Base-by-base conservation (phyloP, 2,329 filamentous ascomycete genomes). In the Penicillium janthinellum region DNA sequence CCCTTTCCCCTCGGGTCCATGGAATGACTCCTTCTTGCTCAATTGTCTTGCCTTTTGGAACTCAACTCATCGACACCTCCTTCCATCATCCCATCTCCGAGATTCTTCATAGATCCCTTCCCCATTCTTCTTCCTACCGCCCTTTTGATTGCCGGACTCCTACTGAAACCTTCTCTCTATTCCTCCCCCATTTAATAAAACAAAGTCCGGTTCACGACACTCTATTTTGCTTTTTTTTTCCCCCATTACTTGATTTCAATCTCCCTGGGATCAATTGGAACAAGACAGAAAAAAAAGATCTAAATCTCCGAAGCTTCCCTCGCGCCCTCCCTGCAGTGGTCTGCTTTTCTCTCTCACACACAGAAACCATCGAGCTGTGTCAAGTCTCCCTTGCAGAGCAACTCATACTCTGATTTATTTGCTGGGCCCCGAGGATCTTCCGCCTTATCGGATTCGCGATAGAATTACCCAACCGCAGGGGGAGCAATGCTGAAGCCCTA, bases 401-500 rank as follows among this genome's bases (percentile, higher is more conserved):
- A 67, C 66, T 68, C 66, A 64, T 64, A 59, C 47, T 64, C 53
- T 61, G 41, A 48, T 55, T 48, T 12, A 14, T 12, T 17, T 44
- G 25, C 38, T 53, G 49, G 50, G 54, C 25, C 55, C 56, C 37
- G 49, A 60, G 53, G 55, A 64, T 66, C 59, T 51, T 50, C 57
- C 54, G 54, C 64, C 57, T 65, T 59, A 67, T 68, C 61, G 59
- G 54, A 63, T 60, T 59, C 39, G 48, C 60, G 57, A 64, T 63
- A 48, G 54, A 60, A 65, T 66, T 58, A 38, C 22, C 51, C 57
- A 66, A 69, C 60, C 60, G 62, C 65, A 68, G 66, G 67, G 67
- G 64, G 61, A 69, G 67, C 57, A 68, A 69, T 69, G 67, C 64
- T 68, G 63, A 67, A 66, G 66, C 66, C 60, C 64, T 69, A 69